phyloP scores from a whole-genome alignment of 1,284 basidiomycete species.

The Xerocomus minutiporus region DNA sequence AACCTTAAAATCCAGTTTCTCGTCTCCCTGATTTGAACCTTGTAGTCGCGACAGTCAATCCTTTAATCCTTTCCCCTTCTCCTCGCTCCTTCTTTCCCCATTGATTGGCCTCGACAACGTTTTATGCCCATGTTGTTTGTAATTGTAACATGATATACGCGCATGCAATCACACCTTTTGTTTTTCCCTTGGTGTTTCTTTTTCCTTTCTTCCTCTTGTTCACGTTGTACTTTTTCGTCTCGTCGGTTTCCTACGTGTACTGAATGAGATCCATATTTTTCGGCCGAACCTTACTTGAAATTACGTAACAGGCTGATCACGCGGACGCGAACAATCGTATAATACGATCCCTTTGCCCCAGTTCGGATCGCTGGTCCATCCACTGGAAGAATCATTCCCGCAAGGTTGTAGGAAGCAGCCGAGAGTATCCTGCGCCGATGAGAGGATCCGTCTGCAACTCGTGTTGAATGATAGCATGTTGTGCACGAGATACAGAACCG shows the following conservation, averaged over 20 bases:
- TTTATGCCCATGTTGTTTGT: conserved; percentile 10
- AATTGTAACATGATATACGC: conserved; percentile 16
- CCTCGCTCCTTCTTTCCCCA: not conserved
- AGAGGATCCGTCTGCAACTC: not conserved
- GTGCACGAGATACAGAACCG: conserved; percentile 4
- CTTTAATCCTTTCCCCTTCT: not conserved
- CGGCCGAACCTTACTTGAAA: no score
- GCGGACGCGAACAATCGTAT: no score
- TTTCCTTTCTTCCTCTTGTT: not conserved
- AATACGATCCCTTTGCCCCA: no score
- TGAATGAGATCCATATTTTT: not conserved
- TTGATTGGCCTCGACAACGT: conserved; percentile 1
- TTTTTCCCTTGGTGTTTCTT: not conserved
- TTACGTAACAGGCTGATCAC: no score
- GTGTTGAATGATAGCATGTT: not conserved
- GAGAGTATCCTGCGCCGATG: not conserved
- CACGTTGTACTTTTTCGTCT: not conserved
- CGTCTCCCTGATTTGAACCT: conserved; percentile 4
- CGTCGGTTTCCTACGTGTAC: not conserved
- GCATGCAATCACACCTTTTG: conserved; percentile 2
- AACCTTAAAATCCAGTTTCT: not conserved
- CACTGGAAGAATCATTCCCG: no score
- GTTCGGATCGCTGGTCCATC: no score
- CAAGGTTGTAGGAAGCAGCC: no score
- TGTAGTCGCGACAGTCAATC: not conserved